Evolutionary conservation across 2,329 filamentous ascomycete genomes (phyloP), one percentile per base, ranked within the genome.

Genomic region (Ceratocystis papillata): DNA sequence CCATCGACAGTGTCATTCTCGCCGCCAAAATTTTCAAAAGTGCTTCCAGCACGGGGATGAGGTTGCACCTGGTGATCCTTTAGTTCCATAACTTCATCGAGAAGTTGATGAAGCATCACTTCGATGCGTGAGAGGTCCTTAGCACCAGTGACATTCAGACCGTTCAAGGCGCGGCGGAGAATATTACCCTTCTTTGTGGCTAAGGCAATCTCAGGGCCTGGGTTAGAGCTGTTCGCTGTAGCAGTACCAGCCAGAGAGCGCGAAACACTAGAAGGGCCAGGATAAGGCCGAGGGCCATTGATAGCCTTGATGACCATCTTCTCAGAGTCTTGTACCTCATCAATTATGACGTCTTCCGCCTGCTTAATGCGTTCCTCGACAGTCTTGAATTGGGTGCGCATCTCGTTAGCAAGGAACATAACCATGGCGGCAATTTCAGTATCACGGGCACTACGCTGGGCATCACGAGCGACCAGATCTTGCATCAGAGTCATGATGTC

Each of bases 401-500:
- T 97, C 76, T 99, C 94, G 12, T 94, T 87, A 3, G 94, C 93
- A 65, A 91, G 92, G 68, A 93, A 87, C 68, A 99, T 94, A 41
- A 99, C 83, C 0, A 94, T 93, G 60, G 96, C 90, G 20, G 99
- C 80, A 65, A 99, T 96, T 76, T 99, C 94, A 0, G 94, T 97
- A 72, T 99, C 94, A 57, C 94, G 85, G 59, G 94, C 94, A 76
- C 94, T 97, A 68, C 94, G 87, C 77, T 97, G 93, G 50, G 93
- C 94, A 77, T 99, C 94, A 45, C 94, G 88, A 69, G 97, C 94
- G 74, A 95, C 97, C 69, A 99, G 86, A 75, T 99, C 94, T 73
- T 99, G 93, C 94, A 99, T 99, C 68, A 99, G 79, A 28, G 93
- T 90, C 69, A 99, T 88, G 71, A 99, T 95, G 73, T 99, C 94